phyloP scores from a whole-genome alignment of 1,284 basidiomycete species.

The Waitea zeae region DNA sequence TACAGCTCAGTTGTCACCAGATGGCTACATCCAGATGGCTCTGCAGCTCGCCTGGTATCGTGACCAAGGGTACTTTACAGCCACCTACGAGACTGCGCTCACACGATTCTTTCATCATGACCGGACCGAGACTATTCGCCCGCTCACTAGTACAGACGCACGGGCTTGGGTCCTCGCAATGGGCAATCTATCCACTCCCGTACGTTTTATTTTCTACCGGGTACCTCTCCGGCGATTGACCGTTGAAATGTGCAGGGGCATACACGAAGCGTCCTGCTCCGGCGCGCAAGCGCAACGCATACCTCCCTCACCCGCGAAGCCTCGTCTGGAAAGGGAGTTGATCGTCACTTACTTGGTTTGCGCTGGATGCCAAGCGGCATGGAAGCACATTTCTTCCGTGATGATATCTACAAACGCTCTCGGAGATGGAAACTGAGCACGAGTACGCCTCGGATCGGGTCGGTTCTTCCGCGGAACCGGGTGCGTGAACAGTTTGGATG shows the following conservation, averaged over 20 bases:
- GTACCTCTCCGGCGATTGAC: too few species aligned
- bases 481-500: too few species aligned
- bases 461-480: constrained; percentile 84
- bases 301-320: constrained; percentile 63
- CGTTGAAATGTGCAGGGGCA: constrained; percentile 23
- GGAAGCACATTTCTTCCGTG: constrained; percentile 70
- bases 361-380: too few species aligned
- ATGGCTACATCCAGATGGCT: constrained; percentile 88
- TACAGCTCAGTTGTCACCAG: constrained; percentile 62
- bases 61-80: constrained; percentile 62
- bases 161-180: constrained; percentile 71
- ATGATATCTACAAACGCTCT: constrained; percentile 63
- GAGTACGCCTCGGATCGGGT: constrained; percentile 78
- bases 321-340: constrained; percentile 75
- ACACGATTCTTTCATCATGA: constrained; percentile 86
- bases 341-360: constrained; percentile 86
- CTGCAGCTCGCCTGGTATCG: constrained; percentile 88
- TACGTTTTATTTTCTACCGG: too few species aligned
- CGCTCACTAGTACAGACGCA: constrained; percentile 61
- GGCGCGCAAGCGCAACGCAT: constrained; percentile 60
- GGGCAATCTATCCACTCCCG: constrained; percentile 33
- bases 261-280: constrained; percentile 36
- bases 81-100: constrained; percentile 90
- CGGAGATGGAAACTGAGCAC: constrained; percentile 88
- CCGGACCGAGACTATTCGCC: constrained; percentile 85